phyloP scores from a whole-genome alignment of 495 filamentous ascomycete species.

The Acidomyces sp. region DNA sequence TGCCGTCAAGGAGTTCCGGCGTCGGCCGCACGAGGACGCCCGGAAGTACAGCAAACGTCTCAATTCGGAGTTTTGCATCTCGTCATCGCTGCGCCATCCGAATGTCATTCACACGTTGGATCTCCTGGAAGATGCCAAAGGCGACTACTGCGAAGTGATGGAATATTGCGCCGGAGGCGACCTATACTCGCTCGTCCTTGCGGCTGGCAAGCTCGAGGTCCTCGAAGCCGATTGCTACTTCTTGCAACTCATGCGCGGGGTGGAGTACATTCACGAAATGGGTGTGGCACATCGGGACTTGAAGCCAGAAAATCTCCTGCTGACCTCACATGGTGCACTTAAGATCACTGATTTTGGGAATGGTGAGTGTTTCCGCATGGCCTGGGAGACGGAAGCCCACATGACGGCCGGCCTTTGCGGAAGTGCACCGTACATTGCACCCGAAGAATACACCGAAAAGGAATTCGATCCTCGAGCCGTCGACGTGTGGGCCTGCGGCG shows the following conservation, averaged over 20 bases:
- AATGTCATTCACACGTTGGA: constrained; percentile 98
- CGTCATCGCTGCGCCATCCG: constrained; percentile 86
- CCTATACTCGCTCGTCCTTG: constrained; percentile 85
- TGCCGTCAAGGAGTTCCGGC: constrained; percentile 95
- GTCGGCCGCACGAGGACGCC: constrained; percentile 78
- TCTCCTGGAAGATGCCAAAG: constrained; percentile 87
- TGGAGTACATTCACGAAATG: constrained; percentile 99
- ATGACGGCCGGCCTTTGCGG: constrained; percentile 97
- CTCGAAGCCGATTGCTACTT: constrained; percentile 95
- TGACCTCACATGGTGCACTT: constrained; percentile 84
- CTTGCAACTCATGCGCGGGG: constrained; percentile 98
- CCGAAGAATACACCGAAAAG: constrained; percentile 85
- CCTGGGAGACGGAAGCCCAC: constrained; percentile 94
- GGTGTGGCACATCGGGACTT: constrained; percentile 94
- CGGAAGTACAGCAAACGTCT: constrained; percentile 97
- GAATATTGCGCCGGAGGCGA: constrained; percentile 97
- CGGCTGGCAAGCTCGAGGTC: constrained; percentile 86
- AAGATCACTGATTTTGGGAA: constrained; percentile 99
- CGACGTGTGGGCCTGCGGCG: constrained; percentile 94
- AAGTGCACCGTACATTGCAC: constrained; percentile 92
- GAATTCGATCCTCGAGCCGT: constrained; percentile 96
- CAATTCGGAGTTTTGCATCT: constrained; percentile 99
- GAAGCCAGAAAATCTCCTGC: constrained; percentile 91
- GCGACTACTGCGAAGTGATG: constrained; percentile 99
- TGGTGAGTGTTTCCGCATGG: constrained; percentile 98